Conservation (phyloP, 1,284 basidiomycete species). For the Trametes pubescens region DNA sequence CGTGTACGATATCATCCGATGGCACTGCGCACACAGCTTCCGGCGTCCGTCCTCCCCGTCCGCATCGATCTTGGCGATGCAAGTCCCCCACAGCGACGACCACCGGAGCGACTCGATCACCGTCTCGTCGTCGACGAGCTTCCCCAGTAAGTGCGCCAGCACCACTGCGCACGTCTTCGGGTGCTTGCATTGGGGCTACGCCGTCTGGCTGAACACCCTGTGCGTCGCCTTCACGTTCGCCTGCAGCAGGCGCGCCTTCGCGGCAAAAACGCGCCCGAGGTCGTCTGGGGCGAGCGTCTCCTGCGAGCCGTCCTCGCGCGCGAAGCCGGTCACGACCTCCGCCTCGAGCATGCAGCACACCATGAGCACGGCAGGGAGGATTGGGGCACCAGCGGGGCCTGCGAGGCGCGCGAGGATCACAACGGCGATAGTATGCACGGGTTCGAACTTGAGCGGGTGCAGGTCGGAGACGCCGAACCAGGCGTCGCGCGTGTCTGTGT, state of each 20-base stretch:
- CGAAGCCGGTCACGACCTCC: slow-evolving; percentile 17
- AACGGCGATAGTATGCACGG: slow-evolving; percentile 21
- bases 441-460: slow-evolving; percentile 17
- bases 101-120: slow-evolving; percentile 15
- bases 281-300: slow-evolving; percentile 18
- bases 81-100: slow-evolving; percentile 14
- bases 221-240: slow-evolving; percentile 19
- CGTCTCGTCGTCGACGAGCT: slow-evolving; percentile 27
- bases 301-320: slow-evolving; percentile 21
- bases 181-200: not conserved
- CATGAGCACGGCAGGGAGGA: slow-evolving; percentile 23
- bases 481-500: slow-evolving; percentile 17
- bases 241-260: slow-evolving; percentile 17
- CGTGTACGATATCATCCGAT: slow-evolving; percentile 10
- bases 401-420: slow-evolving; percentile 27
- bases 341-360: slow-evolving; percentile 23
- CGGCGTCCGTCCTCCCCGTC: slow-evolving; percentile 4
- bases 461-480: slow-evolving; percentile 16
- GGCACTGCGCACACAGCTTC: slow-evolving; percentile 19
- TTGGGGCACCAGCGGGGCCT: slow-evolving; percentile 1
- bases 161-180: slow-evolving; percentile 10
- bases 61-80: slow-evolving; percentile 14
- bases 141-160: slow-evolving; percentile 24
- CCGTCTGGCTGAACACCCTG: slow-evolving; percentile 14
- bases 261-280: slow-evolving; percentile 17